Base-by-base conservation (phyloP, 2,329 filamentous ascomycete genomes). In the Alternaria angustiovoidea region DNA sequence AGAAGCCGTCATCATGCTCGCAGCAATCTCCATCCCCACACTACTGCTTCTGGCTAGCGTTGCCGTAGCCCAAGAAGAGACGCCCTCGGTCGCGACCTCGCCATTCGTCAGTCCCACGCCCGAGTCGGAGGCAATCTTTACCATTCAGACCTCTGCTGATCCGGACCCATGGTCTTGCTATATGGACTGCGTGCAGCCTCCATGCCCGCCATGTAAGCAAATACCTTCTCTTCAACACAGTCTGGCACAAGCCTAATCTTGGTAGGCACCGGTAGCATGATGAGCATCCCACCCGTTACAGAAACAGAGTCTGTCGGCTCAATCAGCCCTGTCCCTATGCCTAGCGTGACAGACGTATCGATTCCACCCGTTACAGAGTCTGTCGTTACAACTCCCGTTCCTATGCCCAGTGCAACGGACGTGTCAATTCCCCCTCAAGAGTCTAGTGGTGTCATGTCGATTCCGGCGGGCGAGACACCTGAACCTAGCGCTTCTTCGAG, bases 181-280 rank as follows among this genome's bases (percentile, higher is more conserved):
- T 43, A 67, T 70, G 59, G 65, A 68, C 38, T 76, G 73, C 67
- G 46, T 74, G 4, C 59, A 68, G 59, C 61, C 68, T 46, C 70
- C 73, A 8, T 74, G 71, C 61, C 52, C 62, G n/a, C 62, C 66
- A 65, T 75, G 72, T 75, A 66, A 32, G 72, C 74, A 66, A 28
- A 18, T 18, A 51, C 8, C 14, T 5, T 22, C 7, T 18, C 39
- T 52, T 36, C 16, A 32, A 20, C 46, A 8, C 24, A 14, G 9
- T 4, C 18, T 24, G 30, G 24, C 38, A 20, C 12, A 22, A 11
- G 54, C 51, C 57, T 67, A 42, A 67, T 44, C n/a, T 24, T 8
- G 5, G 20, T 16, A 60, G 63, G 64, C 48, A 48, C 57, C 22
- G 57, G 52, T 38, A 67, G 61, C 51, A 55, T 53, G 22, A 63